Evolutionary conservation across 2,329 filamentous ascomycete species (phyloP).

Genomic region (Chalaropsis ovoidea): DNA sequence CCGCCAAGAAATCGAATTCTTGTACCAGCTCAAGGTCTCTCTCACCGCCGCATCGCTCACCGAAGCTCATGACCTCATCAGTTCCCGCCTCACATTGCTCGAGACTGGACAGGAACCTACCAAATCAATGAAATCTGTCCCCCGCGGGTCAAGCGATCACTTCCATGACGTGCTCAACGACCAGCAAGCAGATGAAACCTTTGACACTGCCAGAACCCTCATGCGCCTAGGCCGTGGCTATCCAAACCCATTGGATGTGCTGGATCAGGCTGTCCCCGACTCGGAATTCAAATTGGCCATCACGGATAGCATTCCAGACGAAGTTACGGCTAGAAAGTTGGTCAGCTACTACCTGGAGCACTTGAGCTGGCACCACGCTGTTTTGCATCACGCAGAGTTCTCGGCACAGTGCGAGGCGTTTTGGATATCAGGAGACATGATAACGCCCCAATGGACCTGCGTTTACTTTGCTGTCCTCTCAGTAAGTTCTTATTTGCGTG

Average conservation of each 20-base stretch:
- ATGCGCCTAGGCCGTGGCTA: slow-evolving; percentile 24
- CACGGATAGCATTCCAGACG: slow-evolving; percentile 1
- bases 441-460: slow-evolving; percentile 19
- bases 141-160: slow-evolving; percentile 6
- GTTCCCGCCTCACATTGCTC: slow-evolving; percentile 17
- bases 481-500: not conserved
- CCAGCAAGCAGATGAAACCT: slow-evolving; percentile 14
- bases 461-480: slow-evolving; percentile 19
- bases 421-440: slow-evolving; percentile 2
- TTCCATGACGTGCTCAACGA: slow-evolving; percentile 23
- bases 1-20: slow-evolving; percentile 24
- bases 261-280: slow-evolving; percentile 5
- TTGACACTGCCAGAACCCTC: slow-evolving; percentile 18
- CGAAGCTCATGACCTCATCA: slow-evolving; percentile 21
- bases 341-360: slow-evolving; percentile 23
- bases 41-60: slow-evolving; percentile 13
- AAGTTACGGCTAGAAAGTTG: slow-evolving; percentile 12
- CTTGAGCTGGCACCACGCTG: slow-evolving; percentile 24
- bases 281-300: not conserved
- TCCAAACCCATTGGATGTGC: slow-evolving; percentile 4
- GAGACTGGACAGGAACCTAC: slow-evolving; percentile 23
- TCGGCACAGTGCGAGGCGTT: slow-evolving; percentile 18
- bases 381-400: slow-evolving; percentile 21
- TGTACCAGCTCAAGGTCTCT: slow-evolving; percentile 20
- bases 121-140: not conserved